Evolutionary conservation across 345 rosid species (phyloP).

Genomic region (Adansonia digitata): DNA sequence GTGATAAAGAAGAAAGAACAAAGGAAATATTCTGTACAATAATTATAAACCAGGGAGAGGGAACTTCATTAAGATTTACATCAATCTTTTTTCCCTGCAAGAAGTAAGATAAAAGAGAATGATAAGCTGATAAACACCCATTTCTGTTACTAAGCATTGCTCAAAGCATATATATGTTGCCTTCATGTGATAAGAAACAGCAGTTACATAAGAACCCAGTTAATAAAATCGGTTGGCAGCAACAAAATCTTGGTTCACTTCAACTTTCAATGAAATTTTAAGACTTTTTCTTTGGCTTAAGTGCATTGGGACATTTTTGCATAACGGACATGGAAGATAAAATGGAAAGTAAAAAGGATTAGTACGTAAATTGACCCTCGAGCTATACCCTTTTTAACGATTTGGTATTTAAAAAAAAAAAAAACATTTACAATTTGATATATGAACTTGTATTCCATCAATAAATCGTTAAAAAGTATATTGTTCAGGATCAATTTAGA

Average conservation of each 20-base stretch:
- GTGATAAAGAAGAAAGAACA: no score
- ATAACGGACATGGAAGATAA: neutral
- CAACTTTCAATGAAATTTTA: neutral
- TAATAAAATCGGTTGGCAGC: neutral
- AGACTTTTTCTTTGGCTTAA: neutral
- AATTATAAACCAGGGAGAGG: neutral
- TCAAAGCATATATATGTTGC: neutral
- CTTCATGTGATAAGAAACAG: neutral
- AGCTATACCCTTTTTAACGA: no score
- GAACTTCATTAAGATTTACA: neutral
- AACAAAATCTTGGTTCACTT: neutral
- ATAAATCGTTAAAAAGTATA: no score
- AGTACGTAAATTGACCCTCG: no score
- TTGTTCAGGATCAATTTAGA: no score
- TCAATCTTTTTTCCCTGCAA: neutral
- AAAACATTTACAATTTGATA: no score
- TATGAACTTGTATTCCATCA: no score
- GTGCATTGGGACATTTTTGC: neutral
- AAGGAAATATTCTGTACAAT: no score
- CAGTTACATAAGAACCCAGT: neutral
- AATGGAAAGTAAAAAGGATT: no score
- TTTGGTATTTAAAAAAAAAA: no score
- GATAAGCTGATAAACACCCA: neutral
- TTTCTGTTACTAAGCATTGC: neutral
- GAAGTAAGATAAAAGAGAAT: neutral